Base-by-base conservation (phyloP, 306 rosid species). In the Cajanus cajan region DNA sequence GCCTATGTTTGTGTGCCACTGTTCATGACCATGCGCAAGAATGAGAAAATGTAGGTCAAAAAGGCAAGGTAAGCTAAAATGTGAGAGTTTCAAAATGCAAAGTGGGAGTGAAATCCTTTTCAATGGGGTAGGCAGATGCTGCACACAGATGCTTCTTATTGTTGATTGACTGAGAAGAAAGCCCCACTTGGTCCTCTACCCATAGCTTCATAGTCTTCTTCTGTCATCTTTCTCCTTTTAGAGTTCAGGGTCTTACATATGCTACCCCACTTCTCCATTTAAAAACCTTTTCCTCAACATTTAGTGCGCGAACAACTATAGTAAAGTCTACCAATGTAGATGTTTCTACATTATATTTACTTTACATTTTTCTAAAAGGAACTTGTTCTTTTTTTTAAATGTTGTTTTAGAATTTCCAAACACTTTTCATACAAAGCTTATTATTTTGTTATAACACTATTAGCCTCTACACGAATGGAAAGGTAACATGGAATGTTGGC, bases 231-330 rank as follows among this genome's bases (percentile, higher is more conserved):
- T 28, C 64, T 74, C 69, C 25, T 77, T 67, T 81, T 24, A 76
- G 40, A 61, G 57, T 76, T 76, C 62, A 68, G 48, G 84, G 81
- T 68, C 78, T 63, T 43, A n/a, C 41, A 68, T 28, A 51, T n/a
- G 21, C 45, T 65, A 83, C 7, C 84, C 91, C 86, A 87, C 87
- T 64, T 47, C 66, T 37, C 64, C 81, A 79, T 79, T 63, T 8
- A 77, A 33, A 41, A 24, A n/a, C 25, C 25, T 62, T 82, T 61
- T 21, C 43, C 72, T 44, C 18, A 48, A 59, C 73, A 59, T 64
- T 75, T 48, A 58, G 50, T 69, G 67, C 61, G 24, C 78, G 64
- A 76, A 69, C 68, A 18, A 44, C 76, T 71, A 16, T 2, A 71
- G 39, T 39, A 43, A 43, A 57, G 13, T 15, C 21, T 22, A 73